Conservation (phyloP, 108 stramenopile genomes). For the Cylindrotheca closterium region DNA sequence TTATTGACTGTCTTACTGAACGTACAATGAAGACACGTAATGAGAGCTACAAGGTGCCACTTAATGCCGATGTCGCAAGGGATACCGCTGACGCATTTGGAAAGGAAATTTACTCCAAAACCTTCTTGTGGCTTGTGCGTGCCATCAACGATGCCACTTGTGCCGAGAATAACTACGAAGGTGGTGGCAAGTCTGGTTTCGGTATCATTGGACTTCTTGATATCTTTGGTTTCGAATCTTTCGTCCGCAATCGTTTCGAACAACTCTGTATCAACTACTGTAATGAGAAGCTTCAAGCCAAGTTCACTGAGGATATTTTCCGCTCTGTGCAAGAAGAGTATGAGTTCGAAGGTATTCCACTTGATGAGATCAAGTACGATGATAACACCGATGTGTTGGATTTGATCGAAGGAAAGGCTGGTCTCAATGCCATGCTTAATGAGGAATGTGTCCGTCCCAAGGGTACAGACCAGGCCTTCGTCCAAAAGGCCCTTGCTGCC, state of each 20-base stretch:
- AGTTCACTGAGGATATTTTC: slow-evolving; percentile 92
- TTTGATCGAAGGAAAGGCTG: slow-evolving; percentile 92
- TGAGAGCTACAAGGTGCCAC: slow-evolving; percentile 79
- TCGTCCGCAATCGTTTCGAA: slow-evolving; percentile 85
- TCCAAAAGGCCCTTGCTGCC: slow-evolving; percentile 62
- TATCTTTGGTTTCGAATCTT: slow-evolving; percentile 98
- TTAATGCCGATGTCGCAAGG: slow-evolving; percentile 67
- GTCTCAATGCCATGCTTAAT: slow-evolving; percentile 90
- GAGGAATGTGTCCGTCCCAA: slow-evolving; percentile 95
- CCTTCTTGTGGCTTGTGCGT: slow-evolving; percentile 87
- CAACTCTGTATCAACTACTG: slow-evolving; percentile 94
- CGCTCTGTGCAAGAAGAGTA: slow-evolving; percentile 89
- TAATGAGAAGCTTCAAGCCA: slow-evolving; percentile 92
- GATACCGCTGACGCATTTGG: slow-evolving; percentile 94
- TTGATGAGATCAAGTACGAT: slow-evolving; percentile 85
- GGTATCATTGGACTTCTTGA: slow-evolving; percentile 93
- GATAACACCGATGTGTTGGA: slow-evolving; percentile 93
- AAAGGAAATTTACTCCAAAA: slow-evolving; percentile 86
- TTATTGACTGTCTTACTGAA: slow-evolving; percentile 73
- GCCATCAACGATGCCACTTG: slow-evolving; percentile 82
- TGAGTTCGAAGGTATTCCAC: slow-evolving; percentile 89
- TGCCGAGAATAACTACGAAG: slow-evolving; percentile 49
- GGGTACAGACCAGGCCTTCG: slow-evolving; percentile 86
- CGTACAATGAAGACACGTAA: slow-evolving; percentile 74
- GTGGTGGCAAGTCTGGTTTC: slow-evolving; percentile 33